These are phyloP conservation scores for Triticum dicoccoides DNA, from an alignment of 176 grass and related monocot genomes.

Conservation along the genomic window DNA sequence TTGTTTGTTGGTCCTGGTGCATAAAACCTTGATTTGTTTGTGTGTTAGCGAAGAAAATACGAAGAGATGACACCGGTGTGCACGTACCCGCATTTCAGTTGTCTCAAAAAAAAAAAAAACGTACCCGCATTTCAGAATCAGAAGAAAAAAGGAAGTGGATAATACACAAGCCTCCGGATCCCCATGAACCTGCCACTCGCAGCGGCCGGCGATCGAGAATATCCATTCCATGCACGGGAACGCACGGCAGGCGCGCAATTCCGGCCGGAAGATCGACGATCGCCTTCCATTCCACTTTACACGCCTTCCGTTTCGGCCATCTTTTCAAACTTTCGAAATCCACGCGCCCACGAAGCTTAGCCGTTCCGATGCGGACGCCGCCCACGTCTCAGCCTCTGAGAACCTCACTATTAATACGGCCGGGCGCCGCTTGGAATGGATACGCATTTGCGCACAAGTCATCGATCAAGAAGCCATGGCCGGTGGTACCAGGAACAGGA, in stretches of 20 bases:
- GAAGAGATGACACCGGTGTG: too few species aligned
- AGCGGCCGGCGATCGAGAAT: background rate
- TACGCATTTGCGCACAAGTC: background rate
- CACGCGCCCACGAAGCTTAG: background rate
- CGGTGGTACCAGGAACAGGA: background rate
- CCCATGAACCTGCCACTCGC: background rate
- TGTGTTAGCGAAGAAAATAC: too few species aligned
- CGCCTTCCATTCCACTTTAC: background rate
- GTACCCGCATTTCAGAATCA: too few species aligned
- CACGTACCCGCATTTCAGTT: too few species aligned
- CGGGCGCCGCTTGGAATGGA: background rate
- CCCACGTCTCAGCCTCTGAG: too few species aligned
- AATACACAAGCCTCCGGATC: too few species aligned
- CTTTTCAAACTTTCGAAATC: background rate
- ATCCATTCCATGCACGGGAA: background rate
- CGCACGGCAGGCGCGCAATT: background rate
- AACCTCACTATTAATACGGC: background rate
- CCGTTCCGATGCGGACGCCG: background rate
- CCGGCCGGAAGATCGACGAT: background rate
- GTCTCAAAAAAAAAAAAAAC: too few species aligned
- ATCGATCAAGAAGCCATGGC: background rate
- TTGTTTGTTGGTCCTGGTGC: too few species aligned
- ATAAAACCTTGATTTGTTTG: too few species aligned
- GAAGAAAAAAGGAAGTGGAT: too few species aligned
- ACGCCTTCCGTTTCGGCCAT: background rate